Evolutionary conservation across 2,329 filamentous ascomycete species (phyloP), one percentile per base, ranked within the genome.

Genomic region (Aspergillus eucalypticola): DNA sequence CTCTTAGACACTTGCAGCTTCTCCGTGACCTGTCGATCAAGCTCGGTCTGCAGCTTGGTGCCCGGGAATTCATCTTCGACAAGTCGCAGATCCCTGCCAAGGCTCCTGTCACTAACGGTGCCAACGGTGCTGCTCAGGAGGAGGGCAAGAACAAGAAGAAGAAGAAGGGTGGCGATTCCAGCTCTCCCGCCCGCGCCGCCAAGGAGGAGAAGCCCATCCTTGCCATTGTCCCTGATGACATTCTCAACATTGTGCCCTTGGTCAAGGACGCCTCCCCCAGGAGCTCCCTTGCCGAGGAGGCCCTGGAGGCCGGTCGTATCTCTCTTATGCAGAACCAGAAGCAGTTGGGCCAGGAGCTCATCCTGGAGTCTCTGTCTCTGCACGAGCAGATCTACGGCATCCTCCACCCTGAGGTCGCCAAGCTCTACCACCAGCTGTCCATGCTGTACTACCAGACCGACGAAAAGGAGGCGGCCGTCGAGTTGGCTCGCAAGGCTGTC

Each of bases 341-440:
- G 80, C 95, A 97, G 78, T 86, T 99, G 49, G 95, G 95, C 42
- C 93, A 97, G 77, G 95, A 99, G 77, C 85, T 99, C 59, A 85
- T 99, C 29, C 82, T 98, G n/a, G 95, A 99, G 78, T 97, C 93
- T 39, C 81, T 99, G 62, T 96, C 95, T 49, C 82, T 99, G 46
- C 94, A 99, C 72, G 95, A 99, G 82, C 95, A 99, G 77, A 98
- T 99, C 67, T 99, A 99, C 71, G 95, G 95, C 62, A 96, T 98
- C 59, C 84, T 99, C 25, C 95, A 99, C 74, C 93, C 95, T 1
- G 95, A 99, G 78, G 94, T 98, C 61, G 95, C 94, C 50, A 88
- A 93, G 65, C 90, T 96, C 27, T 99, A 99, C 82, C 94, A 96
- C 78, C 92, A 90, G 55, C 79, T 99, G 49, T 96, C 95, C 2